Conservation (phyloP, 257 asterid species). For the Linderniella brevidens region DNA sequence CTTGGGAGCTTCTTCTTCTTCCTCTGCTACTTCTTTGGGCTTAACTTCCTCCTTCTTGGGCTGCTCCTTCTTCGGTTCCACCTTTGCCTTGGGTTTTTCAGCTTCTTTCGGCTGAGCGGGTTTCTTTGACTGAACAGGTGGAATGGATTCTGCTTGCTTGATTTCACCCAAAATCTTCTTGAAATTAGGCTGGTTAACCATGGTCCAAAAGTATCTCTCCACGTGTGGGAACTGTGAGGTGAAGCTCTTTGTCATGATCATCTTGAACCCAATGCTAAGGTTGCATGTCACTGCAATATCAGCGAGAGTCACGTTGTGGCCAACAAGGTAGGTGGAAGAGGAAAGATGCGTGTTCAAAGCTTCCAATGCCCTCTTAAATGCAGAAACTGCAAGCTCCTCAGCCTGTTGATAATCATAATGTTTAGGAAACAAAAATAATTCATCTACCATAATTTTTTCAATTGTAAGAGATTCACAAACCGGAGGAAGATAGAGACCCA, state of each 20-base stretch:
- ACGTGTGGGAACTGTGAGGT: slow-evolving; percentile 85
- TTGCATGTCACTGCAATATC: slow-evolving; percentile 60
- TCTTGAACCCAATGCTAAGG: slow-evolving; percentile 26
- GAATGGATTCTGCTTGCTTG: slow-evolving; percentile 43
- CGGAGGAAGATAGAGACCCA: slow-evolving; percentile 19
- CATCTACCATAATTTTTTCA: no score
- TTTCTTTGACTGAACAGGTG: slow-evolving; percentile 63
- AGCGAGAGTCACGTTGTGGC: slow-evolving; percentile 66
- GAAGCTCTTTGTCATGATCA: slow-evolving; percentile 50
- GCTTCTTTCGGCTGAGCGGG: slow-evolving; percentile 25
- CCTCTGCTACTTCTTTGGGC: slow-evolving; percentile 31
- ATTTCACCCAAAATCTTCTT: slow-evolving; percentile 54
- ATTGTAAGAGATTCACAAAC: slow-evolving; percentile 14
- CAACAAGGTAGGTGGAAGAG: slow-evolving; percentile 72
- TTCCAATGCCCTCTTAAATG: slow-evolving; percentile 50
- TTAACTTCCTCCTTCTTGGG: slow-evolving; percentile 35
- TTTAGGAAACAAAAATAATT: no score
- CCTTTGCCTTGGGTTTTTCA: slow-evolving; percentile 36
- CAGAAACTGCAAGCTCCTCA: slow-evolving; percentile 56
- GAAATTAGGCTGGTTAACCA: slow-evolving; percentile 74
- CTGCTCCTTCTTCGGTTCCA: slow-evolving; percentile 49
- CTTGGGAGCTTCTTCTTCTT: slow-evolving; percentile 66
- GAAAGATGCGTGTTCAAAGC: slow-evolving; percentile 75
- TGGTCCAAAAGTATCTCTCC: slow-evolving; percentile 83
- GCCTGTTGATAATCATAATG: slow-evolving; percentile 19